Percentiles rank a stretch among this genome's conserved stretches.
These are phyloP conservation scores for Schoenoplectus tabernaemontani DNA, from an alignment of 202 grass and related monocot genomes.

Conservation along the genomic window DNA sequence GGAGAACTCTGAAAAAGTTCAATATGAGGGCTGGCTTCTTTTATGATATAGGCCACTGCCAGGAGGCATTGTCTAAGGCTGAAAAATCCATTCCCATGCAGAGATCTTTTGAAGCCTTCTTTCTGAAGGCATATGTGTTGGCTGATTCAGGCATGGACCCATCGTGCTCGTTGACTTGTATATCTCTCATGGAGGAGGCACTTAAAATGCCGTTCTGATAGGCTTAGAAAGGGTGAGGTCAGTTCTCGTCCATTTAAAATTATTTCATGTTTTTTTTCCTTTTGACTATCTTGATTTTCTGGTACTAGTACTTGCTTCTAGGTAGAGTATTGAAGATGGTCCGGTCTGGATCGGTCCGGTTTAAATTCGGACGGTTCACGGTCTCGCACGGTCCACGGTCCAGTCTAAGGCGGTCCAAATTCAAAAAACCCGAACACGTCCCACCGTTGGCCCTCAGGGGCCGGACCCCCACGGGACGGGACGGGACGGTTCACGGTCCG, in stretches of 20 bases:
- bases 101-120: constrained; percentile 96
- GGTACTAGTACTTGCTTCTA: not conserved
- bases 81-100: constrained; percentile 85
- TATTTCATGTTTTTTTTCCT: not conserved
- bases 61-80: constrained; percentile 75
- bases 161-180: constrained; percentile 59
- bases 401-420: too few relatives aligned
- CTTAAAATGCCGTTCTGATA: constrained; percentile 85
- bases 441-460: too few relatives aligned
- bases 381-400: too few relatives aligned
- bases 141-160: constrained; percentile 79
- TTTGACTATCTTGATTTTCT: not conserved
- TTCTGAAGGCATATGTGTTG: constrained; percentile 94
- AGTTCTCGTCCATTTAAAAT: constrained; percentile 12
- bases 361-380: too few relatives aligned
- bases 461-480: too few relatives aligned
- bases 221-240: constrained; percentile 92
- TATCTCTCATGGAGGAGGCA: constrained; percentile 86
- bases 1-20: too few relatives aligned
- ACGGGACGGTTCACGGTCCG: too few relatives aligned
- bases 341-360: too few relatives aligned
- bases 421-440: too few relatives aligned
- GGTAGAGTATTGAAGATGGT: too few relatives aligned
- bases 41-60: constrained; percentile 83
- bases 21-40: constrained; percentile 94